Conservation (phyloP, 1,139 yeast genomes). For the Trichomonascaceae sp. region DNA sequence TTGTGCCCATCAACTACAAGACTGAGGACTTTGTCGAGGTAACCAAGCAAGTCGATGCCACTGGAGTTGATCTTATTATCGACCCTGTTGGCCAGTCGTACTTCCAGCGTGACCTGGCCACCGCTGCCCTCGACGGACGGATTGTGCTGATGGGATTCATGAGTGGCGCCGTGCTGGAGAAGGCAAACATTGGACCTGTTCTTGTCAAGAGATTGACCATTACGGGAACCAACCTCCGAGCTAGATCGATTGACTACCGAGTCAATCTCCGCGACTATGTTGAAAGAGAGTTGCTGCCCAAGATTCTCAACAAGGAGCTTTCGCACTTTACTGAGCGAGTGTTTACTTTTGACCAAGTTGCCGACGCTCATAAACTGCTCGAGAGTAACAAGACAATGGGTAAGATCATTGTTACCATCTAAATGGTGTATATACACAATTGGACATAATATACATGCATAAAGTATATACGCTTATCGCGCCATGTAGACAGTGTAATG, state of each 20-base stretch:
- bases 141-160: constrained; percentile 20
- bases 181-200: constrained; percentile 14
- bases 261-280: constrained; percentile 15
- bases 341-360: constrained; percentile 17
- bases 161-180: constrained; percentile 16
- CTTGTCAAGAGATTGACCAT: constrained; percentile 18
- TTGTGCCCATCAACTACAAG: constrained; percentile 21
- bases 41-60: constrained; percentile 13
- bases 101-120: constrained; percentile 15
- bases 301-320: constrained; percentile 15
- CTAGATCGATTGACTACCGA: constrained; percentile 18
- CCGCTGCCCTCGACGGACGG: constrained; percentile 19
- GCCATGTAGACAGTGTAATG: neutral
- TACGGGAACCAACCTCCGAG: constrained; percentile 23
- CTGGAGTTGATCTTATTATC: constrained; percentile 22
- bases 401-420: constrained; percentile 18
- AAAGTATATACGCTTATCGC: neutral
- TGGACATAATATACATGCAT: too few species aligned
- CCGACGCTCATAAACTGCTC: constrained; percentile 21
- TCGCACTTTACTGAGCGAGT: constrained; percentile 15
- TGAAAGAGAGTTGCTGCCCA: constrained; percentile 16
- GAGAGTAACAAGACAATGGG: constrained; percentile 22
- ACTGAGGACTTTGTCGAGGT: constrained; percentile 16
- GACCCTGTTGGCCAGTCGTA: constrained; percentile 25
- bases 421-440: too few species aligned